Evolutionary conservation across 2,329 filamentous ascomycete species (phyloP).

Genomic region (Epichloe gansuensis): DNA sequence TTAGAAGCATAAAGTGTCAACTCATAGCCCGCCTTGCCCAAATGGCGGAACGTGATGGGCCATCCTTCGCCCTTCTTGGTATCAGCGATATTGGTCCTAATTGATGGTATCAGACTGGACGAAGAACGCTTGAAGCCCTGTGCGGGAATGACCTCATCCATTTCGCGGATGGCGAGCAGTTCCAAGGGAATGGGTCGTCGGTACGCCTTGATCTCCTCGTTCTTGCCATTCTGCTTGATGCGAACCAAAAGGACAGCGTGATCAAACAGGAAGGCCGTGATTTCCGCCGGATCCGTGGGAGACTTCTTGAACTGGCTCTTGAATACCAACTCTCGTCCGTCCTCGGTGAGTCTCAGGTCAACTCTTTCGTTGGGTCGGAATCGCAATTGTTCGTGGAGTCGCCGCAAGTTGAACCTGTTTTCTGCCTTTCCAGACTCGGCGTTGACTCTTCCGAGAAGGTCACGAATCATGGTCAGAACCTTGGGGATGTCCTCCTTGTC

Average conservation of each 20-base stretch:
- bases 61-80: conserved; percentile 62
- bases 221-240: conserved; percentile 83
- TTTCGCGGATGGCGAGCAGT: conserved; percentile 83
- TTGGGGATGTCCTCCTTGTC: conserved; percentile 89
- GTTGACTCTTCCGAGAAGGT: conserved; percentile 79
- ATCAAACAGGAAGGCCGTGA: conserved; percentile 91
- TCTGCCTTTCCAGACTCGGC: conserved; percentile 93
- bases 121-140: conserved; percentile 76
- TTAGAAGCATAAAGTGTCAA: conserved; percentile 78
- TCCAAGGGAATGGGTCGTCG: conserved; percentile 87
- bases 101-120: conserved; percentile 60
- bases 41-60: conserved; percentile 90
- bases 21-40: conserved; percentile 93
- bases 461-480: conserved; percentile 74
- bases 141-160: conserved; percentile 87
- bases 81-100: conserved; percentile 32
- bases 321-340: conserved; percentile 83
- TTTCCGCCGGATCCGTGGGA: conserved; percentile 75
- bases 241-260: conserved; percentile 87
- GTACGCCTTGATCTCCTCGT: conserved; percentile 90
- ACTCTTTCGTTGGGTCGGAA: conserved; percentile 85
- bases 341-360: conserved; percentile 87
- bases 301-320: conserved; percentile 92
- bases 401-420: conserved; percentile 90
- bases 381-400: conserved; percentile 80